Base-by-base conservation (phyloP, 495 filamentous ascomycete genomes). In the Penicillium odoratum region DNA sequence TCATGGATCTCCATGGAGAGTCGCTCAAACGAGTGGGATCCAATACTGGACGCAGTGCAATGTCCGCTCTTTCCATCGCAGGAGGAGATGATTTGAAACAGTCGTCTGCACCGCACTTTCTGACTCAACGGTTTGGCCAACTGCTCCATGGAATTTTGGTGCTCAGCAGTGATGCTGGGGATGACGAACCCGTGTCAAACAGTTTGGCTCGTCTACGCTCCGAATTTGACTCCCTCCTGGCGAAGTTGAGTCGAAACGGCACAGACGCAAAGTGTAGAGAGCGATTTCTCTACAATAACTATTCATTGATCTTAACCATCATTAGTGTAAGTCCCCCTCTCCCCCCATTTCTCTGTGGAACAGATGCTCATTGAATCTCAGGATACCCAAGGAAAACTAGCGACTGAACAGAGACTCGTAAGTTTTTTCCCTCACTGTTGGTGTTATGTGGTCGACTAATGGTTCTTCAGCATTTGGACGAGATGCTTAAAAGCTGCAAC, bases 211-310 rank as follows among this genome's bases (percentile, higher is more conserved):
- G 94, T 33, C 70, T 98, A 55, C 76, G 91, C 8, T 81, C 78
- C 56, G 93, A 97, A 63, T 85, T 89, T 48, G 91, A 97, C 67
- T 78, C 78, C 3, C 92, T 93, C 53, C 65, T 97, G 58, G 82
- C 82, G 10, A 90, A 86, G 64, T 61, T 86, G 56, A 85, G 84
- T 63, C 80, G 85, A 21, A 81, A 78, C 7, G 85, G 92, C 55
- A 85, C 84, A 3, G 91, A 95, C 60, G 76, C 81, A 55, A 82
- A 90, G 65, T 93, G 92, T 74, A 75, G 90, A 63, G 90, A 93
- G 68, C 77, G 95, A 57, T 97, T 98, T 62, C 73, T 98, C 61
- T 90, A 85, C 65, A 98, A 97, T 70, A 98, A 98, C 68, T 98
- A 96, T 74, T 90, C 87, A 48, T 78, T 98, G 65, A 83, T 98